These are phyloP conservation scores for Bolboschoenus planiculmis DNA, from an alignment of 176 grass and related monocot species.

Conservation along the genomic window DNA sequence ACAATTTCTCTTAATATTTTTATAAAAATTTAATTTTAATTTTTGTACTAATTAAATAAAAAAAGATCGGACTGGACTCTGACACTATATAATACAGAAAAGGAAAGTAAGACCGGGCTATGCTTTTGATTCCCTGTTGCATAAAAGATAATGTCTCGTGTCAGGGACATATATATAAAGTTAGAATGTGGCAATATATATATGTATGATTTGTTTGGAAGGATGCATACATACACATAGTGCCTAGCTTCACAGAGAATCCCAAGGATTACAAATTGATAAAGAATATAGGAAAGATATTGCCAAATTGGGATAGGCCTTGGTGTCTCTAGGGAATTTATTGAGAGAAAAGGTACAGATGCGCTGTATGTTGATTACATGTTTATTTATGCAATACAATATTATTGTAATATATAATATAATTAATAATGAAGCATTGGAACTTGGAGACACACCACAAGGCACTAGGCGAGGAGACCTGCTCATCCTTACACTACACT, in stretches of 20 bases:
- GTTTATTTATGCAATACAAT: neutral
- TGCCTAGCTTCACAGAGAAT: neutral
- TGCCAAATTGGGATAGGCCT: conserved; percentile 23
- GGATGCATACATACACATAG: too few relatives aligned
- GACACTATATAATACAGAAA: neutral
- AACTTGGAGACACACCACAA: conserved; percentile 18
- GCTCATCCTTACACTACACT: neutral
- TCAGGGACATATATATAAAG: neutral
- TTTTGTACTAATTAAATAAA: too few relatives aligned
- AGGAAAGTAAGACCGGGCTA: neutral
- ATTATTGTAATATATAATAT: too few relatives aligned
- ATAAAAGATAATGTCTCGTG: neutral
- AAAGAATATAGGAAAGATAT: neutral
- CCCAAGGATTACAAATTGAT: neutral
- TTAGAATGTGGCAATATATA: too few relatives aligned
- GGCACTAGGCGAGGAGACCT: neutral
- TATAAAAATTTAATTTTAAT: too few relatives aligned
- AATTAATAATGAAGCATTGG: conserved; percentile 19
- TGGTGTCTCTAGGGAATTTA: neutral
- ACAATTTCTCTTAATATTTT: too few relatives aligned
- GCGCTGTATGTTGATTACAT: conserved; percentile 20
- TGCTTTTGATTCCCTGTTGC: neutral
- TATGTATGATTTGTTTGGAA: too few relatives aligned
- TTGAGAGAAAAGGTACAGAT: neutral
- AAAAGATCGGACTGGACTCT: neutral